Base-by-base conservation (phyloP, 371 early-diverging fungal genomes). In the Batkoa obscura region DNA sequence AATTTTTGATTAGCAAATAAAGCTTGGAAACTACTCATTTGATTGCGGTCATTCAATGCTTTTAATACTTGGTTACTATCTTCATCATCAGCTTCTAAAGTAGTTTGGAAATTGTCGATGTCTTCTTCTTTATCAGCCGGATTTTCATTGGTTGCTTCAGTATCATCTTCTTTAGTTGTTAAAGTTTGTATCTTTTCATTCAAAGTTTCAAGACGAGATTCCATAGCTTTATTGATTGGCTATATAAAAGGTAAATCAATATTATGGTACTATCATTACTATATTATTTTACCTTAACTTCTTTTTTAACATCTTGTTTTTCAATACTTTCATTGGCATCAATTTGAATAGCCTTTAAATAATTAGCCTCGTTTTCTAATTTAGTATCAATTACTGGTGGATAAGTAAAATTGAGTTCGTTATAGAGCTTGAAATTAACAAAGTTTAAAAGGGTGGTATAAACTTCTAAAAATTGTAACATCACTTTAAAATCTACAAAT, bases 401-500 rank as follows among this genome's bases (percentile, higher is more conserved):
- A 63, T 94, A 94, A 17, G 78, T 72, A 48, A 90, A 70, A 72
- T 90, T 87, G 57, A 79, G 60, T 42, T 89, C 88, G 41, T 76
- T 75, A 71, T 81, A 97, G 54, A 97, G 76, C 59, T 83, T 88
- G 72, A 72, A 94, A 74, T 91, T 92, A 68, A 94, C 87, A 67
- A 95, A 97, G n/a, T 90, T 86, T 55, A 92, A 69, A 45, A 95
- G 68, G 1, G 90, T 86, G 62, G 78, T 80, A 70, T 97, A 90
- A 59, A 97, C 84, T 65, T 97, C 92, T 62, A 94, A 72, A 75
- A 97, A 97, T 23, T 93, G 94, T 62, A 77, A 60, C 95, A 97
- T 94, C 48, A 97, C 88, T 62, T 85, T 78, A 72, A 94, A 88
- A 71, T 97, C 98, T 30, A 97, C 96, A 67, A 90, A 90, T 30